Evolutionary conservation across 345 rosid genomes (phyloP).

Genomic region (Pistacia integerrima): DNA sequence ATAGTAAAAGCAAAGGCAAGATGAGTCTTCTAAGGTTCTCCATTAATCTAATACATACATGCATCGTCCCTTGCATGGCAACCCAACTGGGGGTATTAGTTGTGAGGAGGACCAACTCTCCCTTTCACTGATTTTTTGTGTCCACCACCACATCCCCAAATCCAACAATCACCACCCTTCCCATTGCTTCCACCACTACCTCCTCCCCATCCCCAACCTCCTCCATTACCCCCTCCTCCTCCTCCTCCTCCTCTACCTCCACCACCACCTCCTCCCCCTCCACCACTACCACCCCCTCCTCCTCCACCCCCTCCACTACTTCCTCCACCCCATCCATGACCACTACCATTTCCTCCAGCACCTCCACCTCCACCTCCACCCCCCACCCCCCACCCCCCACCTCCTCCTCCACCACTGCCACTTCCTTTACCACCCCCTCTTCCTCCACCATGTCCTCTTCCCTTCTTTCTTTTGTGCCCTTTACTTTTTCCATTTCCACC

Average conservation of each 20-base stretch:
- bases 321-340: neutral
- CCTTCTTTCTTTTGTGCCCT: neutral
- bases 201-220: slow-evolving; percentile 27
- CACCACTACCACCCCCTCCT: neutral
- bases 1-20: neutral
- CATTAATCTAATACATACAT: neutral
- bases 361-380: slow-evolving; percentile 27
- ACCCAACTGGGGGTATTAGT: neutral
- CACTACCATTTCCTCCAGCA: slow-evolving; percentile 19
- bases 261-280: slow-evolving; percentile 25
- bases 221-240: slow-evolving; percentile 40
- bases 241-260: slow-evolving; percentile 43
- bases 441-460: slow-evolving; percentile 19
- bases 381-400: slow-evolving; percentile 27
- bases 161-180: slow-evolving; percentile 42
- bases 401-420: slow-evolving; percentile 19
- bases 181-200: slow-evolving; percentile 24
- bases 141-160: slow-evolving; percentile 49
- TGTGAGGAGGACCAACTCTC: slow-evolving; percentile 3
- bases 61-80: neutral
- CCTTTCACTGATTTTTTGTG: neutral
- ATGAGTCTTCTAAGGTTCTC: neutral
- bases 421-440: slow-evolving; percentile 3
- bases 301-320: slow-evolving; percentile 12
- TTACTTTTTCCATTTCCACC: slow-evolving; percentile 11